Evolutionary conservation across 2,329 filamentous ascomycete species (phyloP).

Genomic region (Plectosphaerella cucumerina): DNA sequence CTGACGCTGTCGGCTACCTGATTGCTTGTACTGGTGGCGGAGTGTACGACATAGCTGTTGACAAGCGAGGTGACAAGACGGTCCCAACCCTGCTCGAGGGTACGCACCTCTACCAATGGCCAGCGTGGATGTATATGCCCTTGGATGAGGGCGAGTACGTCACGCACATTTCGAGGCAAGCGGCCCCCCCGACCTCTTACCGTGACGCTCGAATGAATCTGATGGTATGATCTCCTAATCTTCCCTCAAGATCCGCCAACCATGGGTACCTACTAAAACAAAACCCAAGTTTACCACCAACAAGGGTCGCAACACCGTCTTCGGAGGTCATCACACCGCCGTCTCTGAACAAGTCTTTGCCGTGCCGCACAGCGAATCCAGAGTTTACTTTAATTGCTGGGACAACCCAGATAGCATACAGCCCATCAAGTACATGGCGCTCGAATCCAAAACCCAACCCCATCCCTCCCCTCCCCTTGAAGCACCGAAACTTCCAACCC

Average conservation of each 20-base stretch:
- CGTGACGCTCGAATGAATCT: neutral
- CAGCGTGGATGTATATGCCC: constrained; percentile 2
- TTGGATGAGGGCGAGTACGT: constrained; percentile 1
- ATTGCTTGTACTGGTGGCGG: neutral
- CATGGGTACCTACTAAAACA: neutral
- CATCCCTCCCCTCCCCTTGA: too few relatives aligned
- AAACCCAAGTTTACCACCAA: neutral
- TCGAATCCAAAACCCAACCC: neutral
- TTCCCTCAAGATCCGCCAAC: neutral
- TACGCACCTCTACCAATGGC: neutral
- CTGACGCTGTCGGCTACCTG: neutral
- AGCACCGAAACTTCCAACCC: neutral
- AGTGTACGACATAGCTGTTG: neutral
- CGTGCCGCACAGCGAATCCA: neutral
- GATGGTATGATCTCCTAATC: too few relatives aligned
- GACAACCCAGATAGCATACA: neutral
- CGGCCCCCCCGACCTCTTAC: neutral
- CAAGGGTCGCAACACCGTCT: neutral
- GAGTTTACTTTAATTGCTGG: neutral
- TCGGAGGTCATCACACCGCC: neutral
- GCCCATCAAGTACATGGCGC: neutral
- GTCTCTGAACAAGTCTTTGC: neutral
- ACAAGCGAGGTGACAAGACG: neutral
- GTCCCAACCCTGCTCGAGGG: neutral
- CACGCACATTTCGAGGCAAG: neutral